Evolutionary conservation across 2,329 filamentous ascomycete genomes (phyloP), one percentile per base, ranked within the genome.

Genomic region (Penicillium verrucosum): DNA sequence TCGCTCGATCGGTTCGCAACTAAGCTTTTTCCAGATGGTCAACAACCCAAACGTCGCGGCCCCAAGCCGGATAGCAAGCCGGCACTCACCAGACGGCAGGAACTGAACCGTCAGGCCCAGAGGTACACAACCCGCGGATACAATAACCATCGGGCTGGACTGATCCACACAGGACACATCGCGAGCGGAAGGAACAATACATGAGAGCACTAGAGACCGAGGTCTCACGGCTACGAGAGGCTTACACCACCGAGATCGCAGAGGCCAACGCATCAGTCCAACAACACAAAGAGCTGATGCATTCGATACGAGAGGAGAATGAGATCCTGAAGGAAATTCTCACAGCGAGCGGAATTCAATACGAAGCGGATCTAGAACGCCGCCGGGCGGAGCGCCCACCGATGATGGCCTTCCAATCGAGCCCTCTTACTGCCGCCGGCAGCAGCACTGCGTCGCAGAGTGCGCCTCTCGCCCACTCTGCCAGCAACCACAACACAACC

Each of bases 21-120:
- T 58, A 61, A 72, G 54, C 70, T 7, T 47, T 47, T 64, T 21
- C 57, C 56, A 88, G 92, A 96, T 79, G 92, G 91, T 44, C 88
- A 94, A 69, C 82, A 89, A 9, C 86, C 90, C 3, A 99, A 97
- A 77, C 86, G 90, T 64, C 86, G 94, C 74, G 94, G 94, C 1
- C 94, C 94, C 0, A 97, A 97, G 73, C 94, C 94, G 21, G 94
- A 97, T 73, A 95, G 89, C 79, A 97, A 96, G 72, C 94, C 94
- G 18, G 93, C 94, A 43, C 78, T 96, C 68, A 97, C 93, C 21
- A 84, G 93, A 60, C 85, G 93, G 62, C 94, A 97, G 72, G 93
- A 97, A 74, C 79, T 97, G 59, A 97, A 97, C 72, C 85, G 94
- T 61, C 93, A 97, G 77, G 94, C 94, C 30, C 94, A 97, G 75